Base-by-base conservation (phyloP, 2,329 filamentous ascomycete genomes). In the Colletotrichum lupini region DNA sequence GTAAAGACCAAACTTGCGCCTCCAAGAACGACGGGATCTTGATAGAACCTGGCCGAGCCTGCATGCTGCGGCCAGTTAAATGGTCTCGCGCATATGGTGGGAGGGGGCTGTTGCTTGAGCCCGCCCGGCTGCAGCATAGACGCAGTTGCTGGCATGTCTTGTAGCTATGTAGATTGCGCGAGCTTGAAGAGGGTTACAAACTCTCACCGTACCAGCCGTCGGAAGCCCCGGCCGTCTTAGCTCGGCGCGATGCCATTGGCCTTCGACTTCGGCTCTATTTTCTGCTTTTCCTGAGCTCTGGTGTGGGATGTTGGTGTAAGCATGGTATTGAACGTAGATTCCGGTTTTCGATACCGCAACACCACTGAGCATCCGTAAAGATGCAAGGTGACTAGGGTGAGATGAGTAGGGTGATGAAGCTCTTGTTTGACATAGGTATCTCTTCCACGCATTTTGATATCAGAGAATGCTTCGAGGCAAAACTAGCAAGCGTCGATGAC, bases 191-290 rank as follows among this genome's bases (percentile, higher is more conserved):
- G 22, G 35, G 58, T 67, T 49, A 35, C 28, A 49, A 67, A 60
- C 42, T 32, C 37, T 61, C 64, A 52, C 16, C 35, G 35, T 62
- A n/a, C 68, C 35, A 57, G 46, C 56, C 52, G 32, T 46, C 70
- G 60, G 67, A 61, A 56, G 16, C 53, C 22, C 67, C 66, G 67
- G 60, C 55, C 30, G 46, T 70, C 59, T 55, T 46, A 57, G 32
- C 26, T 22, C 42, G 60, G 35, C 35, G 35, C 26, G 30, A 53
- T 42, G 28, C 32, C 42, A 65, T 56, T 73, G 46, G 55, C 26
- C 32, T 60, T 35, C 32, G 56, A 35, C 4, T 22, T 42, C 22
- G 49, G 42, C 9, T 22, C 53, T 56, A 60, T 12, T 24, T 8
- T 30, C 26, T 26, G 59, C 24, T 55, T 64, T 32, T 28, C 49